Base-by-base conservation (phyloP, 495 filamentous ascomycete species). In the Achaetomiella virescens region DNA sequence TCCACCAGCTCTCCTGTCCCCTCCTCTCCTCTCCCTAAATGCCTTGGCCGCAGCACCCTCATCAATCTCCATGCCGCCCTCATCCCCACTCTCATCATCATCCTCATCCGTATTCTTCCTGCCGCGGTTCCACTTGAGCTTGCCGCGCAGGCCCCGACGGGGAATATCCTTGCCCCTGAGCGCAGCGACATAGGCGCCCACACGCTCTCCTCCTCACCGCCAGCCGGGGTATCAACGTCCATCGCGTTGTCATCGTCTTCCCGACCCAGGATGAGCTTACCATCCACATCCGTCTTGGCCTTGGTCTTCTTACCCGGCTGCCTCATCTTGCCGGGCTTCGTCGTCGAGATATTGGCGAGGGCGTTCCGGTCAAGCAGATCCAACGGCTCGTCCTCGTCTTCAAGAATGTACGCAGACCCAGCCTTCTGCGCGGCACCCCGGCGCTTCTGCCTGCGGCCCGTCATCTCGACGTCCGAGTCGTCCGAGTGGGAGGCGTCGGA, bases 121-220 rank as follows among this genome's bases (percentile, higher is more conserved):
- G 62, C 79, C 84, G 59, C 86, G 87, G 15, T 78, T 83, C 75
- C 96, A 95, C 79, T 95, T 97, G 54, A 97, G 71, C 71, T 88
- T 85, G 18, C 93, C 91, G 51, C 86, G 82, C 61, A 88, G 85
- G 20, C 95, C 93, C 33, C 90, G 80, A 54, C 84, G 83, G 33
- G 88, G 84, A 2, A 85, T 87, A 69, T 96, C 89, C 55, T 86
- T 85, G 47, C 95, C 88, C 57, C 83, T 85, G 35, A 98, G 84
- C 20, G 95, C 95, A 36, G 87, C 84, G 14, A 98, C 89, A 69
- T 97, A 98, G 29, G 93, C 93, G 61, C 89, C 88, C 18, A 97
- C 84, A 15, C 90, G 22, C 73, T 79, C 57, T 81, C 84, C 45
- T 70, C 71, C 52, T 72, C 74, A 20, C 62, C 75, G 14, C 63